These are phyloP conservation scores for Aspergillus awamori DNA, from an alignment of 2,329 filamentous ascomycete species.

Conservation along the genomic window DNA sequence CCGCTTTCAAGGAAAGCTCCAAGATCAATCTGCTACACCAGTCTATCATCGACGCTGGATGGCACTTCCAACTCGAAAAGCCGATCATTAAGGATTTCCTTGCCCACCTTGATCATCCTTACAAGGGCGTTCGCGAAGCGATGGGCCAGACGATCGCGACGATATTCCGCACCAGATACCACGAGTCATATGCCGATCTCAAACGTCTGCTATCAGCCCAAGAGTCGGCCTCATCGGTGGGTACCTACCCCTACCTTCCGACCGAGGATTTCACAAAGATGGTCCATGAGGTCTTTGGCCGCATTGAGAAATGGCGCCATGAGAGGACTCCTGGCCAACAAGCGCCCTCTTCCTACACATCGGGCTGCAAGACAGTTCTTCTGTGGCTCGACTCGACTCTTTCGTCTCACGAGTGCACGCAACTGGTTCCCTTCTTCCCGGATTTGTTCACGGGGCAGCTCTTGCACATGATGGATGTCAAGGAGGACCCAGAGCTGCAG, in stretches of 20 bases:
- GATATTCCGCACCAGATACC: constrained; percentile 88
- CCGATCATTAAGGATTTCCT: constrained; percentile 90
- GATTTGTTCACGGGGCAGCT: constrained; percentile 87
- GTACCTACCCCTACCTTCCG: constrained; percentile 80
- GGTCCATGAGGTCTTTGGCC: constrained; percentile 73
- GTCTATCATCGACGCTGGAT: constrained; percentile 82
- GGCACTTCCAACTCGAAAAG: constrained; percentile 92
- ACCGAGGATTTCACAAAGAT: constrained; percentile 71
- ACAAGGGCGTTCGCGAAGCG: constrained; percentile 93
- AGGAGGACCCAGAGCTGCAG: constrained; percentile 95
- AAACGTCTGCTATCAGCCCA: constrained; percentile 74
- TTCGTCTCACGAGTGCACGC: constrained; percentile 88
- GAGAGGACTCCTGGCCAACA: constrained; percentile 86
- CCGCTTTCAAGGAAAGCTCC: constrained; percentile 97
- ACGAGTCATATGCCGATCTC: constrained; percentile 88
- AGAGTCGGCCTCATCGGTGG: constrained; percentile 77
- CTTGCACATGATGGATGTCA: constrained; percentile 99
- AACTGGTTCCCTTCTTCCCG: constrained; percentile 89
- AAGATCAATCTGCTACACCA: constrained; percentile 92
- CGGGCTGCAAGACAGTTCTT: constrained; percentile 91
- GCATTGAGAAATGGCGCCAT: constrained; percentile 83
- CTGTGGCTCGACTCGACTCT: constrained; percentile 92
- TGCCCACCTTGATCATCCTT: constrained; percentile 90
- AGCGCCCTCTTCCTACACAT: constrained; percentile 91
- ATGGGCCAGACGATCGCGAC: constrained; percentile 87